Percentiles rank a stretch among this genome's conserved stretches.
phyloP scores from a whole-genome alignment of 2,329 filamentous ascomycete genomes.

The Ceratocystiopsis sp. region DNA sequence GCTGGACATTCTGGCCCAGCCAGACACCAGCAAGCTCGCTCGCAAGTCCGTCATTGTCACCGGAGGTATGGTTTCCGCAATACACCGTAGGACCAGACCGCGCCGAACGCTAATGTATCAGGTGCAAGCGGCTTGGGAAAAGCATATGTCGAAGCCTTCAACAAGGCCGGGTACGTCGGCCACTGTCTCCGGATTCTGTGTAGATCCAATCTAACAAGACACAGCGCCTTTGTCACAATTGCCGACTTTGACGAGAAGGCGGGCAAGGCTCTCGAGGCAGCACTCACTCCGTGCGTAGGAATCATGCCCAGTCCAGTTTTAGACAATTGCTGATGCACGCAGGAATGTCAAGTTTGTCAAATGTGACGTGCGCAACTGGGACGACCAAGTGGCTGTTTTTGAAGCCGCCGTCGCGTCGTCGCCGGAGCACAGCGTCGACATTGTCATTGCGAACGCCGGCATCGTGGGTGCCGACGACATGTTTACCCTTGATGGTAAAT shows the following conservation, averaged over 20 bases:
- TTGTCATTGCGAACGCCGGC: constrained; percentile 31
- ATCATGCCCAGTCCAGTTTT: too few relatives aligned
- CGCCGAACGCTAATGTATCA: too few relatives aligned
- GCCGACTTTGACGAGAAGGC: constrained; percentile 20
- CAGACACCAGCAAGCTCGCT: constrained; percentile 12
- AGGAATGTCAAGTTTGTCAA: constrained; percentile 3
- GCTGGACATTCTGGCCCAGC: neutral
- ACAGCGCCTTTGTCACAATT: constrained; percentile 22
- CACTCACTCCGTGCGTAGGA: constrained; percentile 6
- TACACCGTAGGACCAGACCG: too few relatives aligned
- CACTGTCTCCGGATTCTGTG: neutral
- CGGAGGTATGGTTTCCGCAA: constrained; percentile 14
- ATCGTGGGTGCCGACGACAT: constrained; percentile 15
- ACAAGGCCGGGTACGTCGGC: constrained; percentile 11
- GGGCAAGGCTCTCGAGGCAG: constrained; percentile 8
- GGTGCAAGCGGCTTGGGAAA: constrained; percentile 25
- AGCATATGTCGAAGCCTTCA: constrained; percentile 18
- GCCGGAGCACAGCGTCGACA: constrained; percentile 22
- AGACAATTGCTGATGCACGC: constrained; percentile 18
- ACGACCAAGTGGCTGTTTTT: constrained; percentile 24
- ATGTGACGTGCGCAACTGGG: constrained; percentile 24
- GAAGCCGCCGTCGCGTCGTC: constrained; percentile 20
- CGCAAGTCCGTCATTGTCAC: constrained; percentile 31
- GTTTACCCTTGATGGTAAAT: neutral
- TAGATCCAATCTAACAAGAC: too few relatives aligned